phyloP scores from a whole-genome alignment of 2,329 filamentous ascomycete genomes.

The Nemania bipapillata region DNA sequence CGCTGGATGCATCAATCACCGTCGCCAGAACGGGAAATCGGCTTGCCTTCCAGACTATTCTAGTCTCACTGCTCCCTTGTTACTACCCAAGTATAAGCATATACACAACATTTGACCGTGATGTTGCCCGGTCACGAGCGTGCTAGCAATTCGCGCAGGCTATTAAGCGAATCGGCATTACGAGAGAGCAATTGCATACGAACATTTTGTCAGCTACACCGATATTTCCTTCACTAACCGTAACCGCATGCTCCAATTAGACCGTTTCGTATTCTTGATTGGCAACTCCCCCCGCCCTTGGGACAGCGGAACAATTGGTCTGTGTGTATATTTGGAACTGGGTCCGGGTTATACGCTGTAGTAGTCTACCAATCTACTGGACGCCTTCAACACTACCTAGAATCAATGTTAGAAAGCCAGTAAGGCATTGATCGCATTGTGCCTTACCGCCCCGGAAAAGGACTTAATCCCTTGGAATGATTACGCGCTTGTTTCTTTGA shows the following conservation, averaged over 20 bases:
- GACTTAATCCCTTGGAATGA: neutral
- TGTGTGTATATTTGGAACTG: neutral
- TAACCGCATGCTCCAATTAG: slow-evolving; percentile 7
- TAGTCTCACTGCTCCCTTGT: neutral
- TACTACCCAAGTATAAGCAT: neutral
- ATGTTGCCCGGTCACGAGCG: slow-evolving; percentile 1
- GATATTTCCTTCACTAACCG: slow-evolving; percentile 17
- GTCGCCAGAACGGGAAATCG: neutral
- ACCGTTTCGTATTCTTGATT: slow-evolving; percentile 16
- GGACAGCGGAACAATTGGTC: neutral
- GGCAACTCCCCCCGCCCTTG: neutral
- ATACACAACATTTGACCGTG: neutral
- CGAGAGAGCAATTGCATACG: slow-evolving; percentile 22
- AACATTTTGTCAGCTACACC: slow-evolving; percentile 14
- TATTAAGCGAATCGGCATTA: neutral
- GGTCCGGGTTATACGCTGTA: neutral
- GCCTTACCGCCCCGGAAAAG: neutral
- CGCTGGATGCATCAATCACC: slow-evolving; percentile 18
- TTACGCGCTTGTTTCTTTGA: neutral
- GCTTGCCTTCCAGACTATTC: neutral
- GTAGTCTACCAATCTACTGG: neutral
- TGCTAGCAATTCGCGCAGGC: slow-evolving; percentile 9
- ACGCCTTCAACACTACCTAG: too few relatives aligned
- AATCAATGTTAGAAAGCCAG: neutral
- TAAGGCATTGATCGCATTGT: neutral